Evolutionary conservation across 345 rosid species (phyloP).

Genomic region (Eucalyptus cloeziana): DNA sequence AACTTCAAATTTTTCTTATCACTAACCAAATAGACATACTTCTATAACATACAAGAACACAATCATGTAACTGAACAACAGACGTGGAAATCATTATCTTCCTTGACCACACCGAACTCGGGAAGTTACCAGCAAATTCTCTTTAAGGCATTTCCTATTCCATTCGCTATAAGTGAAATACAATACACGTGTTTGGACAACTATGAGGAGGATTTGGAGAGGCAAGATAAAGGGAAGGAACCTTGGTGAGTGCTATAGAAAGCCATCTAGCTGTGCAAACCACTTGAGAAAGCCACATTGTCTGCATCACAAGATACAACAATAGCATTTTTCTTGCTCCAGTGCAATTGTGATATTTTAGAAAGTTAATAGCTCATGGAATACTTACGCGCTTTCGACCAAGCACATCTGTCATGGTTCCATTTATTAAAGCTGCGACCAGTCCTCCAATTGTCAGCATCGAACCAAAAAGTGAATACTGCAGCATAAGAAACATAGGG

Average conservation of each 20-base stretch:
- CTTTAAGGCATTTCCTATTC: not conserved
- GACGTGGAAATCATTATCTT: not conserved
- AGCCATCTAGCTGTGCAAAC: slow-evolving; percentile 4
- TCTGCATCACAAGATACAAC: not conserved
- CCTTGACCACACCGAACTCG: not conserved
- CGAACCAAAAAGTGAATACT: slow-evolving; percentile 22
- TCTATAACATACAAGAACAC: not conserved
- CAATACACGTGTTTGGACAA: not conserved
- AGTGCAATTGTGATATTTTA: not conserved
- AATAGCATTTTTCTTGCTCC: not conserved
- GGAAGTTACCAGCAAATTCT: not conserved
- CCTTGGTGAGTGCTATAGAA: slow-evolving; percentile 5
- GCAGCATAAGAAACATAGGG: not conserved
- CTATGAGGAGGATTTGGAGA: not conserved
- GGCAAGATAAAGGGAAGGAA: not conserved
- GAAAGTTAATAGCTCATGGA: not conserved
- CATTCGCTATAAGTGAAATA: not conserved
- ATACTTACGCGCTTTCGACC: not conserved
- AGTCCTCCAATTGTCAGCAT: slow-evolving; percentile 15
- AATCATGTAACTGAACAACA: not conserved
- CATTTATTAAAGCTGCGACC: slow-evolving; percentile 1
- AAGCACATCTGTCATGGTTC: not conserved
- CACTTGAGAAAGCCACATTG: slow-evolving; percentile 1
- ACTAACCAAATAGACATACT: not conserved
- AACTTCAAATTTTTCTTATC: not conserved